phyloP scores from a whole-genome alignment of 106 monocot genomes.

The Acorus calamus region DNA sequence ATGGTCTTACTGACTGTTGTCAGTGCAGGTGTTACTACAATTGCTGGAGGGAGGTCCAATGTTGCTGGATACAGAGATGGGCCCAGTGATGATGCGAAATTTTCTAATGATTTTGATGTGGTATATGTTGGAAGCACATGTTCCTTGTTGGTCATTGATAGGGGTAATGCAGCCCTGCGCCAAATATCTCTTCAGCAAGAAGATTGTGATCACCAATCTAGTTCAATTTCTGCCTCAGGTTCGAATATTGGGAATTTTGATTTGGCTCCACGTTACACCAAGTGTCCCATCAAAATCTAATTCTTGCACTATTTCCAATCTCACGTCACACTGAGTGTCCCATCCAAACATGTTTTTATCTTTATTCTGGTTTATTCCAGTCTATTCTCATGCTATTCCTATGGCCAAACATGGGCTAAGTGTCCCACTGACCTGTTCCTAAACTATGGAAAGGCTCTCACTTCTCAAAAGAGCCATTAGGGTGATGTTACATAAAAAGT shows the following conservation, averaged over 20 bases:
- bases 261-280: no score
- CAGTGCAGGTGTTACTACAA: slow-evolving; percentile 81
- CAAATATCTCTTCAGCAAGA: slow-evolving; percentile 88
- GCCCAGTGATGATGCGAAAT: slow-evolving; percentile 97
- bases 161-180: slow-evolving; percentile 94
- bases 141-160: slow-evolving; percentile 84
- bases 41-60: slow-evolving; percentile 92
- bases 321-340: no score
- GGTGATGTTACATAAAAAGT: no score
- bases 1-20: background rate
- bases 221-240: slow-evolving; percentile 78
- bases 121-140: slow-evolving; percentile 72
- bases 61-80: slow-evolving; percentile 94
- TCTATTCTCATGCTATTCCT: no score
- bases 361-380: no score
- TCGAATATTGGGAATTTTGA: background rate
- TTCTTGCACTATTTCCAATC: no score
- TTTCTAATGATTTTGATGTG: slow-evolving; percentile 87
- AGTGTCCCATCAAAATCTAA: no score
- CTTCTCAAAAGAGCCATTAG: no score
- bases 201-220: slow-evolving; percentile 65
- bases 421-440: no score
- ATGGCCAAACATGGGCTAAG: no score
- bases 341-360: no score
- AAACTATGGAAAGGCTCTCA: no score